Evolutionary conservation across 164 flowering plant species (phyloP), one percentile per base, ranked within the genome.

Genomic region (Nymphaea colorata): DNA sequence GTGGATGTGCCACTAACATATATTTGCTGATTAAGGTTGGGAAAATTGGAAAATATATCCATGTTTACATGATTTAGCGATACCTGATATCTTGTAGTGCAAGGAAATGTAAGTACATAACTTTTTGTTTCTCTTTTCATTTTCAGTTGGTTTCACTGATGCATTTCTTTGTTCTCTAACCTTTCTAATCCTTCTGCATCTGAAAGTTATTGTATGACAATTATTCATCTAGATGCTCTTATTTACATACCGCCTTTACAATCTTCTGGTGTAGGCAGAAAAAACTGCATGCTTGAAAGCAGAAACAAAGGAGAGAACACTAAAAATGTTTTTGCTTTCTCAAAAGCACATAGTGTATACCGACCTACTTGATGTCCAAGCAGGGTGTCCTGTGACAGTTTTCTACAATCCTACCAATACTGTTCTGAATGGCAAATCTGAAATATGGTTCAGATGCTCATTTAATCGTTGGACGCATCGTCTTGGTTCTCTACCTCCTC

Each of bases 401-500:
- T 82, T 78, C 64, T 91, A 94, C 68, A 94, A 94, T 77, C 93
- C 98, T 71, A 76, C 86, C 44, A 91, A 87, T 74, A 91, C 98
- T 18, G 86, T 87, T 73, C 77, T 94, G 53, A 86, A 82, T 82
- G 96, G 96, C 73, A 94, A 87, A 72, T 76, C 93, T 59, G 98
- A 94, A 78, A 82, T 94, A 68, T 94, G 98, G 98, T 86, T 89
- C 64, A 87, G 90, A 82, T 81, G 92, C 69, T 88, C 97, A 36
- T 94, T 94, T 73, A 91, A 94, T 70, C 89, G 87, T 62, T 94
- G 98, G 98, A 86, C 88, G 18, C 92, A 94, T 71, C 86, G 82
- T 45, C 69, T 44, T 67, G 97, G 96, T 47, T 82, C 83, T 18
- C 77, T 94, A 74, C 87, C 90, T 66, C 96, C 97, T 69, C 96